Percentiles rank a stretch among this genome's conserved stretches.
Evolutionary conservation across 2,329 filamentous ascomycete species (phyloP).

Genomic region (Chaetothyriales sp.): DNA sequence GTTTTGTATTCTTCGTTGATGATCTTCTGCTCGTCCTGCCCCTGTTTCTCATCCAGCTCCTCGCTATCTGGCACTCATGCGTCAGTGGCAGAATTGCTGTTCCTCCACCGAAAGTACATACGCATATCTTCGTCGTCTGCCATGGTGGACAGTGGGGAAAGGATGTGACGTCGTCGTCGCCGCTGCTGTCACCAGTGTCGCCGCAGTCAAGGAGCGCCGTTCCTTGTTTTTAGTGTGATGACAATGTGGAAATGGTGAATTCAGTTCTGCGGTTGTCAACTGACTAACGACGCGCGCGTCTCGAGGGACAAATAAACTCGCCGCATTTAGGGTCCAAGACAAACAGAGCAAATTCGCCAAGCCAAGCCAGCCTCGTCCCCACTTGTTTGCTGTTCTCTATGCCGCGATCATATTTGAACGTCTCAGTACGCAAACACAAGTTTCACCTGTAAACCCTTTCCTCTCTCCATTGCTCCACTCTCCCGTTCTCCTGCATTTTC

Average conservation of each 20-base stretch:
- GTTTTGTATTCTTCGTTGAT: constrained; percentile 75
- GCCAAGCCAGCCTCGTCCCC: not conserved
- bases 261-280: too few relatives aligned
- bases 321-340: not conserved
- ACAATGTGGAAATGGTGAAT: too few relatives aligned
- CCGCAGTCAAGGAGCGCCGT: too few relatives aligned
- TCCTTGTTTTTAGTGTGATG: too few relatives aligned
- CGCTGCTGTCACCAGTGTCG: too few relatives aligned
- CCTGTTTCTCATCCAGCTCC: constrained; percentile 77
- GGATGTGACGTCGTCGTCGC: not conserved
- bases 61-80: constrained; percentile 14
- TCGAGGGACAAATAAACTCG: too few relatives aligned
- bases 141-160: constrained; percentile 5
- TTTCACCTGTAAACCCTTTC: not conserved
- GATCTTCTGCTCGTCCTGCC: constrained; percentile 15
- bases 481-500: not conserved
- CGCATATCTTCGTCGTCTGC: constrained; percentile 18
- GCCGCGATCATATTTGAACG: not conserved
- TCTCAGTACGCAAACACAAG: not conserved
- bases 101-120: constrained; percentile 4
- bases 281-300: too few relatives aligned
- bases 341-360: not conserved
- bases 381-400: not conserved
- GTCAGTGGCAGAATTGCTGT: not conserved
- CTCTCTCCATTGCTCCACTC: not conserved